Conservation (phyloP, 257 asterid genomes). For the Buddleja alternifolia region DNA sequence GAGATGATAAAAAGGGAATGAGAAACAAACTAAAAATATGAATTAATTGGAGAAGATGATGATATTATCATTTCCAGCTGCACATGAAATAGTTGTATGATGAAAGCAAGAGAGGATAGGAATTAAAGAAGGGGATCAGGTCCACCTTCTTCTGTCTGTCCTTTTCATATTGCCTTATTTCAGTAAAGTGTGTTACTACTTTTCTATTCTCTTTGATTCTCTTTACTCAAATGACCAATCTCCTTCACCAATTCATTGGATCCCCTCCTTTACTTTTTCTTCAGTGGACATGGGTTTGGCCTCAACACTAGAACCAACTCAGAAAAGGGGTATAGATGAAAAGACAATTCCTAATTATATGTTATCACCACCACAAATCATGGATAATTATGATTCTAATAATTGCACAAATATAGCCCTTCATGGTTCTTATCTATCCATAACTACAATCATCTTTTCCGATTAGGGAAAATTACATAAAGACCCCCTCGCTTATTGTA, state of each 20-base stretch:
- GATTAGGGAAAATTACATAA: too few species aligned
- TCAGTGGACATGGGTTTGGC: constrained; percentile 15
- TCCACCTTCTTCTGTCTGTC: constrained; percentile 19
- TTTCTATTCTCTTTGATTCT: constrained; percentile 29
- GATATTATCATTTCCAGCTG: constrained; percentile 11
- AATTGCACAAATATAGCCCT: not conserved
- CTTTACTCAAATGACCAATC: constrained; percentile 24
- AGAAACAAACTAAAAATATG: not conserved
- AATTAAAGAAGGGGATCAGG: constrained; percentile 9
- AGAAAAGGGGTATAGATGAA: not conserved
- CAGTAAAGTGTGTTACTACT: constrained; percentile 26
- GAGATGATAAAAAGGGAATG: constrained; percentile 17
- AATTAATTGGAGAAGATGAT: constrained; percentile 20
- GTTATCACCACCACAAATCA: constrained; percentile 12
- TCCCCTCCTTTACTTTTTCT: not conserved
- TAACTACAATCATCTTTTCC: too few species aligned
- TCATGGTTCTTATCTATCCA: too few species aligned
- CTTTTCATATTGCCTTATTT: constrained; percentile 20
- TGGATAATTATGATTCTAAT: constrained; percentile 5
- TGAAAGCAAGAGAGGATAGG: constrained; percentile 16
- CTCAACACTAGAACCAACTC: constrained; percentile 8
- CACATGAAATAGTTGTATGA: constrained; percentile 17
- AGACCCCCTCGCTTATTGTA: too few species aligned
- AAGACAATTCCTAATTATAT: not conserved
- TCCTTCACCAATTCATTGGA: constrained; percentile 12